Conservation (phyloP, 2,329 filamentous ascomycete species). For the Harringtonia aguacate region DNA sequence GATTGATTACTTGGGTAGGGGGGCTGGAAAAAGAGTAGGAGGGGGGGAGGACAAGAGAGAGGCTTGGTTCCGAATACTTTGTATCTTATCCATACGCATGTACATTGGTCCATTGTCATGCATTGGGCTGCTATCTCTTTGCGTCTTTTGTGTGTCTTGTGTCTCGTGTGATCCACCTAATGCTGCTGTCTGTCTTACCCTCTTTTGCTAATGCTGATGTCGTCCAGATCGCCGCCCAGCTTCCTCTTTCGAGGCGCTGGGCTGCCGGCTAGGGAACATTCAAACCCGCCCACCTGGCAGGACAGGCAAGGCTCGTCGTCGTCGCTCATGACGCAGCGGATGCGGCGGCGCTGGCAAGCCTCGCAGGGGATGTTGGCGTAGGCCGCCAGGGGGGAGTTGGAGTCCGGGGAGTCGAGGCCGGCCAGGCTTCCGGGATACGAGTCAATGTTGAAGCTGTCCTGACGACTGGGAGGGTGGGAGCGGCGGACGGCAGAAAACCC, state of each 20-base stretch:
- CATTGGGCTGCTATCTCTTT: no score
- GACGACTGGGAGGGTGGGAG: conserved; percentile 30
- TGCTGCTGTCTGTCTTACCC: conserved; percentile 45
- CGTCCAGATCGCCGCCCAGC: conserved; percentile 53
- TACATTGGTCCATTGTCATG: no score
- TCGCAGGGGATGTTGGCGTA: conserved; percentile 51
- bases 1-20: no score
- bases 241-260: conserved; percentile 74
- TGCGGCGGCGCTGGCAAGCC: conserved; percentile 62
- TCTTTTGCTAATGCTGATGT: conserved; percentile 54
- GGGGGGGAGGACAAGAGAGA: no score
- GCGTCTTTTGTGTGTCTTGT: no score
- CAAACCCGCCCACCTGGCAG: conserved; percentile 67
- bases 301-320: conserved; percentile 67
- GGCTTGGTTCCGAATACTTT: no score
- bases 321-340: conserved; percentile 63
- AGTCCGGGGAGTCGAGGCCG: conserved; percentile 41
- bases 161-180: no score
- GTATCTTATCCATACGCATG: no score
- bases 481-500: conserved; percentile 9
- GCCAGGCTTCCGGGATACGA: conserved; percentile 38
- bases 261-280: conserved; percentile 69
- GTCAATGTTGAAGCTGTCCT: conserved; percentile 38
- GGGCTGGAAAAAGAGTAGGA: background rate
- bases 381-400: conserved; percentile 30